phyloP scores from a whole-genome alignment of 2,329 filamentous ascomycete species.

The Beauveria varroae region DNA sequence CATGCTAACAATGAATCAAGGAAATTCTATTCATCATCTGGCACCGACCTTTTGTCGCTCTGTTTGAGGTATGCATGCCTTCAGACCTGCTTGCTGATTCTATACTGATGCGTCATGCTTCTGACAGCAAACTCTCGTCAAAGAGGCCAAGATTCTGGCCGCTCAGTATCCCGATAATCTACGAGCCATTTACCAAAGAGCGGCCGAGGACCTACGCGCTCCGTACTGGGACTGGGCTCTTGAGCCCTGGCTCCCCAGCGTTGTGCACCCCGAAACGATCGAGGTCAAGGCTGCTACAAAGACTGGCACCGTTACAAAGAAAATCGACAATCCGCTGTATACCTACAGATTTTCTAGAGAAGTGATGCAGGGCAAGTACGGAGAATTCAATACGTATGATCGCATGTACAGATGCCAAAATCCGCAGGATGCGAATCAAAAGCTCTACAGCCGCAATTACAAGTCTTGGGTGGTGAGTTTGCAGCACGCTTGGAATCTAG shows the following conservation, averaged over 20 bases:
- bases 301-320: slow-evolving; percentile 20
- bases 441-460: slow-evolving; percentile 27
- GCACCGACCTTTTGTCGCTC: slow-evolving; percentile 48
- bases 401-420: slow-evolving; percentile 27
- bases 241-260: slow-evolving; percentile 33
- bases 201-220: slow-evolving; percentile 38
- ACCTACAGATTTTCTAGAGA: slow-evolving; percentile 41
- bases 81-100: not conserved
- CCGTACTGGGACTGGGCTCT: slow-evolving; percentile 51
- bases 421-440: slow-evolving; percentile 29
- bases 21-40: slow-evolving; percentile 43
- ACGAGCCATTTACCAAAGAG: slow-evolving; percentile 31
- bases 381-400: slow-evolving; percentile 19
- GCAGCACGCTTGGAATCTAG: not conserved
- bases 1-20: slow-evolving; percentile 19
- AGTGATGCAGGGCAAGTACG: slow-evolving; percentile 30
- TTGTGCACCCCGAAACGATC: slow-evolving; percentile 27
- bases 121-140: slow-evolving; percentile 42
- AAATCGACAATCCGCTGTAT: slow-evolving; percentile 44
- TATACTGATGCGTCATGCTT: no score
- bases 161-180: slow-evolving; percentile 30
- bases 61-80: slow-evolving; percentile 41
- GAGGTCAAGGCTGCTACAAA: slow-evolving; percentile 34
- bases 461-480: slow-evolving; percentile 29
- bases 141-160: slow-evolving; percentile 39